Conservation (phyloP, 805 yeast species). For the Saccharomycopsis amapae region DNA sequence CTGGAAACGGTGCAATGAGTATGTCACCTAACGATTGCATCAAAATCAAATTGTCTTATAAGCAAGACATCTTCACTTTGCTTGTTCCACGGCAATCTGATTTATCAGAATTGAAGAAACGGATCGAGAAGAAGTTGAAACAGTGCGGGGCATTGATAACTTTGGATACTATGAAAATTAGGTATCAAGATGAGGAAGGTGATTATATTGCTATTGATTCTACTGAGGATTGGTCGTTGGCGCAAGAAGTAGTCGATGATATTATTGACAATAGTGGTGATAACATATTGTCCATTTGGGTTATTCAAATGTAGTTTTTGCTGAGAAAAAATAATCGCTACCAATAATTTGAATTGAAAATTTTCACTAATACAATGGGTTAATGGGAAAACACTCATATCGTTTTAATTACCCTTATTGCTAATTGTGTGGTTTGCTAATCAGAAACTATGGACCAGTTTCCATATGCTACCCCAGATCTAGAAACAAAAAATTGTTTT, state of each 20-base stretch:
- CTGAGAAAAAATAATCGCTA: too few species aligned
- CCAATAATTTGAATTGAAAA: too few species aligned
- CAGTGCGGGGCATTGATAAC: slow-evolving; percentile 42
- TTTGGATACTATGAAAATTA: slow-evolving; percentile 44
- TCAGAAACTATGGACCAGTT: too few species aligned
- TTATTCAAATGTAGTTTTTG: slow-evolving; percentile 24
- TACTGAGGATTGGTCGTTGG: slow-evolving; percentile 84
- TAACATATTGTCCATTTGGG: slow-evolving; percentile 39
- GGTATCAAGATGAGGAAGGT: slow-evolving; percentile 92
- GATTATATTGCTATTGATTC: slow-evolving; percentile 81
- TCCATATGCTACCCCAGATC: too few species aligned
- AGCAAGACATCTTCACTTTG: slow-evolving; percentile 51
- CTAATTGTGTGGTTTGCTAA: too few species aligned
- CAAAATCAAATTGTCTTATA: slow-evolving; percentile 36
- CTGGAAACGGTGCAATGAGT: slow-evolving; percentile 3
- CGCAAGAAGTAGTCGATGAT: slow-evolving; percentile 60
- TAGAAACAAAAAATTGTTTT: too few species aligned
- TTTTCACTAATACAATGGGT: background rate
- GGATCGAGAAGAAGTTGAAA: slow-evolving; percentile 50
- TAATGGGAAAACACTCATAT: too few species aligned
- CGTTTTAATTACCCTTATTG: too few species aligned
- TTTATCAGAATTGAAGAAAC: slow-evolving; percentile 46
- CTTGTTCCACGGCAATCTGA: slow-evolving; percentile 49
- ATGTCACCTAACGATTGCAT: slow-evolving; percentile 34
- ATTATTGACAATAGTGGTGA: slow-evolving; percentile 32